Evolutionary conservation across 192 early-diverging fungal genomes (phyloP), one percentile per base, ranked within the genome.

Genomic region (Backusella sp.): DNA sequence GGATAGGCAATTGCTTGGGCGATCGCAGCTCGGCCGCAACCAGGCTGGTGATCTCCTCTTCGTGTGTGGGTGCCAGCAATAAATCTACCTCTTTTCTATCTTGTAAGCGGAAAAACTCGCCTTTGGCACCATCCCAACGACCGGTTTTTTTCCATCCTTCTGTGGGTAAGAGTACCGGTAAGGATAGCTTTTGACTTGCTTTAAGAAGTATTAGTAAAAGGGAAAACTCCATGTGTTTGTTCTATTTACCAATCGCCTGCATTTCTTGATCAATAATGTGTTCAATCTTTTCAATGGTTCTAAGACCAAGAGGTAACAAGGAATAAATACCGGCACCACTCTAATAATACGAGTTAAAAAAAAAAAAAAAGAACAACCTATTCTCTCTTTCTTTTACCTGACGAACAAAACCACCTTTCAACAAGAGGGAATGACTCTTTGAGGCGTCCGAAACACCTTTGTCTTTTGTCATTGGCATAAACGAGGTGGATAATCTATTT

Each of bases 31-130:
- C 90, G 30, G 80, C 72, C 3, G 86, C 91, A 37, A 96, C 91
- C 14, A 96, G 78, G 7, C 75, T 77, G 0, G 96, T 96, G 26
- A 98, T 88, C 79, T 98, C 96, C 73, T 98, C 96, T 73, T 98
- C 96, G 76, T 96, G 95, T 6, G 96, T 98, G 0, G 96, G 96
- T 1, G 91, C 92, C 14, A 98, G 79, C 19, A 92, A 70, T 49
- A 93, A 88, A 30, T 90, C 90, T 6, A 87, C 72, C 3, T 84
- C 86, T 70, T 90, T 93, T 19, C 96, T 89, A 87, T 97, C 96
- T 39, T 91, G 84, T 19, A 97, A 72, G 28, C 89, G 89, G 74
- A 96, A 96, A 75, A 95, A 87, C 86, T 92, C 90, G 8, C 79
- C 70, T 52, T 92, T 93, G 9, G 91, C 86, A 17, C 87, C 84